Evolutionary conservation across 495 filamentous ascomycete genomes (phyloP).

Genomic region (Talaromyces wortmannii): DNA sequence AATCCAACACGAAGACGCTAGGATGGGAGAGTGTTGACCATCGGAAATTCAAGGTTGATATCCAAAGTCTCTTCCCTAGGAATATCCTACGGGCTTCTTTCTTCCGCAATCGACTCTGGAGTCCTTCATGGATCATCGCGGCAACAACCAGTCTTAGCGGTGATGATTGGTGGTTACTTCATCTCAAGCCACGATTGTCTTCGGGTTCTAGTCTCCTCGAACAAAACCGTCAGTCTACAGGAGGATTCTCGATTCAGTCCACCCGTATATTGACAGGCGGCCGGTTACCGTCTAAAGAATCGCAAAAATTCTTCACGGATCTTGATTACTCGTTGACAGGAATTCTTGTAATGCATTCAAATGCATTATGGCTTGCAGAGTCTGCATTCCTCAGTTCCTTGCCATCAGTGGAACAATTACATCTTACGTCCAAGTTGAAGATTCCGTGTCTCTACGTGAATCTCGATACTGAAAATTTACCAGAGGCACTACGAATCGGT

Average conservation of each 20-base stretch:
- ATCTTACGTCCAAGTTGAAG: constrained; percentile 19
- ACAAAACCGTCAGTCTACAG: background rate
- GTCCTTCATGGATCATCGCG: constrained; percentile 58
- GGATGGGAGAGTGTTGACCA: constrained; percentile 56
- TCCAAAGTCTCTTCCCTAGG: constrained; percentile 55
- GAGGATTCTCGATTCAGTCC: constrained; percentile 2
- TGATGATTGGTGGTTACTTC: constrained; percentile 70
- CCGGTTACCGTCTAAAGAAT: constrained; percentile 10
- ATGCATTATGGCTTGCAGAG: constrained; percentile 29
- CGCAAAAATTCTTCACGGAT: constrained; percentile 20
- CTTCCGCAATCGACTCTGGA: constrained; percentile 57
- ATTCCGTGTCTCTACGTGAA: constrained; percentile 30
- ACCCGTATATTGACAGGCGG: background rate
- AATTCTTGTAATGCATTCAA: constrained; percentile 33
- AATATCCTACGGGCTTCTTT: constrained; percentile 54
- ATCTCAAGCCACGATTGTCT: constrained; percentile 30
- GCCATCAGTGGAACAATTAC: constrained; percentile 27
- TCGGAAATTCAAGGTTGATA: constrained; percentile 45
- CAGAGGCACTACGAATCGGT: constrained; percentile 20
- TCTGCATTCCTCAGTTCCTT: constrained; percentile 21
- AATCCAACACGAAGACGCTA: constrained; percentile 47
- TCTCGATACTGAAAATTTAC: constrained; percentile 25
- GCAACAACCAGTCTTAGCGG: constrained; percentile 65
- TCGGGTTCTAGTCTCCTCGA: background rate
- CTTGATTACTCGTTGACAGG: constrained; percentile 32